Evolutionary conservation across 495 filamentous ascomycete species (phyloP).

Genomic region (Podospora appendiculata): DNA sequence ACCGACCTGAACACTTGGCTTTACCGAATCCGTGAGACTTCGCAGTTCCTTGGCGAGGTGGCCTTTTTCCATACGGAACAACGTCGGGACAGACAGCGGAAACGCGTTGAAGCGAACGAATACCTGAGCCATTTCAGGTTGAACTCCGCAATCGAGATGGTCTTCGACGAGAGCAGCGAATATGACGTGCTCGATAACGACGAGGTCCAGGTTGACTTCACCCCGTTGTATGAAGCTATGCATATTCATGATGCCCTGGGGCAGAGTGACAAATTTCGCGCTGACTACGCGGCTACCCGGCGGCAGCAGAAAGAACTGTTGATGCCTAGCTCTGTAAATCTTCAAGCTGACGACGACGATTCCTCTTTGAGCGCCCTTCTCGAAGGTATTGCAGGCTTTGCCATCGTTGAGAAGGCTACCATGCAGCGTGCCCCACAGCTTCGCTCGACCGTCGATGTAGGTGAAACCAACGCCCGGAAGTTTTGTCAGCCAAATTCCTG

Average conservation of each 20-base stretch:
- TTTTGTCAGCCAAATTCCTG: constrained; percentile 7
- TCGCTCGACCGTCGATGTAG: constrained; percentile 75
- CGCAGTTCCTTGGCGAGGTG: constrained; percentile 92
- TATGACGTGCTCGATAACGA: constrained; percentile 93
- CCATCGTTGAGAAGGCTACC: constrained; percentile 90
- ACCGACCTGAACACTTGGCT: constrained; percentile 95
- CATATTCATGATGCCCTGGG: constrained; percentile 96
- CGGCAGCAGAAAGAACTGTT: constrained; percentile 87
- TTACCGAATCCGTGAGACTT: constrained; percentile 91
- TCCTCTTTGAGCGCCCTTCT: constrained; percentile 74
- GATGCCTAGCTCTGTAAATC: constrained; percentile 61
- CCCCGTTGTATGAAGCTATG: constrained; percentile 87
- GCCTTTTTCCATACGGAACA: constrained; percentile 92
- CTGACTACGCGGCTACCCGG: constrained; percentile 84
- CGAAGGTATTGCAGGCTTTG: constrained; percentile 92
- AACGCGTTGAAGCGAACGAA: constrained; percentile 61
- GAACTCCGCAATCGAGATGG: constrained; percentile 92
- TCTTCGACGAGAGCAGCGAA: constrained; percentile 90
- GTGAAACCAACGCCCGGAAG: constrained; percentile 9
- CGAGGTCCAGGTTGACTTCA: constrained; percentile 88
- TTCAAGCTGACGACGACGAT: constrained; percentile 63
- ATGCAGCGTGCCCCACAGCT: constrained; percentile 79
- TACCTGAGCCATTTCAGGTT: constrained; percentile 77
- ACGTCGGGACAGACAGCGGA: constrained; percentile 74
- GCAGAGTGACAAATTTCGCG: constrained; percentile 80